Evolutionary conservation across 306 rosid species (phyloP).

Genomic region (Cyamopsis tetragonoloba): DNA sequence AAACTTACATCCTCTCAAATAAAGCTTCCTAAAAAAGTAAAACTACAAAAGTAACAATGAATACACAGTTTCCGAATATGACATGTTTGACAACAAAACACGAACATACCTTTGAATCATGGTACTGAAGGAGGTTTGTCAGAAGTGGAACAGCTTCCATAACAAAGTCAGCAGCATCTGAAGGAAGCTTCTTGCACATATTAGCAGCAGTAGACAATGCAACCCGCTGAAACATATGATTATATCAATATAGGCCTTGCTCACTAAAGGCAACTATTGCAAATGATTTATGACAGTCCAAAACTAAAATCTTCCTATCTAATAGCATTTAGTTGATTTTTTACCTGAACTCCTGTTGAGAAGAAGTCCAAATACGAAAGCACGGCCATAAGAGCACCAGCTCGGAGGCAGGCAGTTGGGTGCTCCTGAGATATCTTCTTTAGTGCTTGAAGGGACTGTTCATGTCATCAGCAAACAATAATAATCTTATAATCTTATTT

Average conservation of each 20-base stretch:
- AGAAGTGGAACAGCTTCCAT: constrained; percentile 98
- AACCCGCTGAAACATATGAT: constrained; percentile 63
- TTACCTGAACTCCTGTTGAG: constrained; percentile 98
- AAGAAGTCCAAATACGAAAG: constrained; percentile 95
- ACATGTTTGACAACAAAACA: neutral
- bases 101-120: constrained; percentile 74
- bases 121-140: constrained; percentile 96
- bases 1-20: neutral
- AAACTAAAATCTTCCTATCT: neutral
- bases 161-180: constrained; percentile 99
- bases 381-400: constrained; percentile 99
- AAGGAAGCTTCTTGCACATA: constrained; percentile 99
- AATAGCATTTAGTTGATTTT: neutral
- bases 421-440: constrained; percentile 98
- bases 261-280: neutral
- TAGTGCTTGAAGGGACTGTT: constrained; percentile 97
- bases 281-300: neutral
- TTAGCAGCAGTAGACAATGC: constrained; percentile 99
- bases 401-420: constrained; percentile 97
- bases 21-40: neutral
- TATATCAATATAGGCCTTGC: neutral
- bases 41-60: neutral
- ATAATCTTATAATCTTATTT: neutral
- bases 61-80: neutral
- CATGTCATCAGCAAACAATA: constrained; percentile 29